These are phyloP conservation scores for Arthrinium puccinioides DNA, from an alignment of 2,329 filamentous ascomycete genomes.

Conservation along the genomic window DNA sequence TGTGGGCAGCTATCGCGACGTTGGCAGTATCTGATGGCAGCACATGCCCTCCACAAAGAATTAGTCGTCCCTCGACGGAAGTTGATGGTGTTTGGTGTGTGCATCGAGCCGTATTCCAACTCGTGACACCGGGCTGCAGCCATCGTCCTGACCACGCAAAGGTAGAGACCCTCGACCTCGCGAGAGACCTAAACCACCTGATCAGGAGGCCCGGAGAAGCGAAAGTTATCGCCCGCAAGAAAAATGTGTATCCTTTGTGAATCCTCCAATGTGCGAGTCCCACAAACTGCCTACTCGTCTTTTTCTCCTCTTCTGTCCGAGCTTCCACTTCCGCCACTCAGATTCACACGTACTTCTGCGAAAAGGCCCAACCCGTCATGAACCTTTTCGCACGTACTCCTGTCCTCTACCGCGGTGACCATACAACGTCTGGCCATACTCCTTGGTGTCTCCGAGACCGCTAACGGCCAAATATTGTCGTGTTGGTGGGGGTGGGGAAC, in stretches of 20 bases:
- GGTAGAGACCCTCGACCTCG: not conserved
- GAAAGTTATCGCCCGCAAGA: not conserved
- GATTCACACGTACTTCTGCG: not conserved
- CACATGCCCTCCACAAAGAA: conserved; percentile 1
- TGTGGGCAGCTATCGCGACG: too few relatives aligned
- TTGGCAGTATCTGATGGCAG: too few relatives aligned
- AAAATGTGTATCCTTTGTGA: conserved; percentile 1
- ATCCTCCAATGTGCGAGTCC: not conserved
- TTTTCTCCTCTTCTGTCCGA: not conserved
- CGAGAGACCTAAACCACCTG: conserved; percentile 1
- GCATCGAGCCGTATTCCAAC: not conserved
- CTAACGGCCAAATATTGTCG: too few relatives aligned
- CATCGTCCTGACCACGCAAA: not conserved
- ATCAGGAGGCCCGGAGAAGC: not conserved
- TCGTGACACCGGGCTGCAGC: not conserved
- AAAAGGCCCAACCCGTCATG: not conserved
- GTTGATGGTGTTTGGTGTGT: too few relatives aligned
- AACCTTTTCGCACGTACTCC: not conserved
- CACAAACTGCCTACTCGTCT: conserved; percentile 1
- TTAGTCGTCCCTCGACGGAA: not conserved
- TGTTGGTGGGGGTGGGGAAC: conserved; percentile 15
- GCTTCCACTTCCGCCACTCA: not conserved
- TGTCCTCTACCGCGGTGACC: conserved; percentile 1
- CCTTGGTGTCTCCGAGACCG: not conserved
- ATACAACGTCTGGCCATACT: not conserved